Evolutionary conservation across 1,284 basidiomycete genomes (phyloP).

Genomic region (Puccinia coronata): DNA sequence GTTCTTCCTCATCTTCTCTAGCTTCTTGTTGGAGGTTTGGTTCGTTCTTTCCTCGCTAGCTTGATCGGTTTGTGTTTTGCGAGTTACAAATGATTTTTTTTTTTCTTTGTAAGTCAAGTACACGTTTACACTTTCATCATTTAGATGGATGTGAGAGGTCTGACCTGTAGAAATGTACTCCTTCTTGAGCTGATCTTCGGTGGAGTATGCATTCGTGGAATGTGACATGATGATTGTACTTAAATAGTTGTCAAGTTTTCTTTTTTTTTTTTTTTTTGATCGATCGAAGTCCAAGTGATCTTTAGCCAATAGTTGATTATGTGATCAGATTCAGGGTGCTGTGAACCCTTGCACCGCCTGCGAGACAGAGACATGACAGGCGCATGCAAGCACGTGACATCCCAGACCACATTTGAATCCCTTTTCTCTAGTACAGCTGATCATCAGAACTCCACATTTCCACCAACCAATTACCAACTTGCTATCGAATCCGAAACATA

Average conservation of each 20-base stretch:
- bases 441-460: not conserved
- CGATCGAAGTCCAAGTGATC: no score
- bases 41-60: not conserved
- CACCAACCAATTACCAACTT: not conserved
- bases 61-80: not conserved
- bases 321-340: not conserved
- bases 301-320: no score
- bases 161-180: not conserved
- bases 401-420: not conserved
- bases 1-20: slow-evolving; percentile 21
- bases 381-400: slow-evolving; percentile 7
- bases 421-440: no score
- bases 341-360: not conserved
- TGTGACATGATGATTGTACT: no score
- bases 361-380: not conserved
- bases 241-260: no score
- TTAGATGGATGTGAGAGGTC: not conserved
- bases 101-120: not conserved
- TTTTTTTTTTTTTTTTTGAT: no score
- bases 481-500: not conserved
- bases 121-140: not conserved
- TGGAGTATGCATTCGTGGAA: no score
- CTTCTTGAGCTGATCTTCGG: no score
- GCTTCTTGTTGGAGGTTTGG: not conserved
- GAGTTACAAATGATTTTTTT: no score